Evolutionary conservation across 208 protist genomes (phyloP), one percentile per base, ranked within the genome.

Genomic region (Histomonas meleagridis): DNA sequence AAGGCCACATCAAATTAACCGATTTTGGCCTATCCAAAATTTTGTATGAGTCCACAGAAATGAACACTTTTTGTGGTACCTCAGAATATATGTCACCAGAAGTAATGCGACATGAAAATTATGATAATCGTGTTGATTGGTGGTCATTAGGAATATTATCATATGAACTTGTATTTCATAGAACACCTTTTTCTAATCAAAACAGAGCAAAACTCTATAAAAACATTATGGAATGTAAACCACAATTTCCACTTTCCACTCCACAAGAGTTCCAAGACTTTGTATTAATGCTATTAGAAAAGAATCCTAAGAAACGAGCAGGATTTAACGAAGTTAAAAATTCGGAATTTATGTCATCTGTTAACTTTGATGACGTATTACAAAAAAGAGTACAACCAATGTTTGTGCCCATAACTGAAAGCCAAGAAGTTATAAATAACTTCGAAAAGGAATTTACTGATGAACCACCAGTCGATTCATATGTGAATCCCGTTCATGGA

Each of bases 311-410:
- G 7, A 86, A 86, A 46, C 23, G 76, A 35, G 14, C 46, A n/a
- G 55, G 16, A 43, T 86, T 86, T 16, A 86, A 86, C 0, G 40
- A 86, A 38, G 2, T 86, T 7, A 43, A 86, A 55, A 23, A 5
- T 12, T 9, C n/a, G 1, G 26, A 55, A 18, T 86, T 86, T 35
- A 55, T 86, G 9, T 7, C 23, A 86, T 40, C 46, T 18, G 16
- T 86, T 16, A 86, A 86, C 38, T 86, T 86, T 35, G 28, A 46
- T 53, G 76, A 86, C 38, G 76, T 86, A 18, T 26, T 86, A 35
- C 12, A 5, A 32, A 3, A 23, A 16, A 86, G 55, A 86, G 32
- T 86, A 12, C 23, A 86, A 49, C 76, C 76, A 51, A 26, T 46
- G 23, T 86, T 86, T 49, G 46, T 86, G 32, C 76, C 76, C 0